These are phyloP conservation scores for Clonostachys chloroleuca DNA, from an alignment of 2,329 filamentous ascomycete species.

Conservation along the genomic window DNA sequence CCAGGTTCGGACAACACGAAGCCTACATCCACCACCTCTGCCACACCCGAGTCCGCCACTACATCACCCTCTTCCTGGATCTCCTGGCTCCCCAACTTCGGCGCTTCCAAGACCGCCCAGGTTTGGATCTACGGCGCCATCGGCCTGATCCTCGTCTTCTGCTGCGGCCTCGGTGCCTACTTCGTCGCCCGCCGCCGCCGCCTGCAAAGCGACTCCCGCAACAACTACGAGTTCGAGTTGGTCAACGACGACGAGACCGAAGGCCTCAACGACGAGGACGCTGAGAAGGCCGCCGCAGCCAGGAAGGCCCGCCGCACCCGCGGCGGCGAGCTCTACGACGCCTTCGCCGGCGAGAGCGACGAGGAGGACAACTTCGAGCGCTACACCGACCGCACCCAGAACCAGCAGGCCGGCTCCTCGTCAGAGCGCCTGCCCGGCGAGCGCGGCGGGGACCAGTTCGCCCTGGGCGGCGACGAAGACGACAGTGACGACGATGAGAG, in stretches of 20 bases:
- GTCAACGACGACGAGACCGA: conserved; percentile 76
- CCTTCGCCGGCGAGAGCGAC: conserved; percentile 81
- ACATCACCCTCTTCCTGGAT: conserved; percentile 67
- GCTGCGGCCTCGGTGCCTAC: conserved; percentile 74
- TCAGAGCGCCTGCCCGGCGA: conserved; percentile 19
- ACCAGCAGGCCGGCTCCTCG: conserved; percentile 9
- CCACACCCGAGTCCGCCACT: conserved; percentile 20
- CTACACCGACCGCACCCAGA: conserved; percentile 10
- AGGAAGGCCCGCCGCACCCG: conserved; percentile 45
- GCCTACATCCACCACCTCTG: conserved; percentile 13
- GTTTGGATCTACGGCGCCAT: conserved; percentile 90
- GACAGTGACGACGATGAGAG: conserved; percentile 30
- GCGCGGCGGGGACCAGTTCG: conserved; percentile 38
- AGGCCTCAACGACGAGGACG: conserved; percentile 35
- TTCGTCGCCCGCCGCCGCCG: conserved; percentile 75
- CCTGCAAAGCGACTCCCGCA: conserved; percentile 67
- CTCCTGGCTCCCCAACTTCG: conserved; percentile 87
- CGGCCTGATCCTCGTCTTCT: conserved; percentile 82
- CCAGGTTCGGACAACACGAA: conserved; percentile 14
- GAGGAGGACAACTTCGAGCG: conserved; percentile 42
- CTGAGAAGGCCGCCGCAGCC: conserved; percentile 36
- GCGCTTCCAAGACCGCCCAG: conserved; percentile 80
- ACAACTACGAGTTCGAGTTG: conserved; percentile 92
- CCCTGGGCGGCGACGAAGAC: conserved; percentile 42
- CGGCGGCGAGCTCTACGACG: conserved; percentile 93